Conservation (phyloP, 192 early-diverging fungal species). For the Podila horticola region DNA sequence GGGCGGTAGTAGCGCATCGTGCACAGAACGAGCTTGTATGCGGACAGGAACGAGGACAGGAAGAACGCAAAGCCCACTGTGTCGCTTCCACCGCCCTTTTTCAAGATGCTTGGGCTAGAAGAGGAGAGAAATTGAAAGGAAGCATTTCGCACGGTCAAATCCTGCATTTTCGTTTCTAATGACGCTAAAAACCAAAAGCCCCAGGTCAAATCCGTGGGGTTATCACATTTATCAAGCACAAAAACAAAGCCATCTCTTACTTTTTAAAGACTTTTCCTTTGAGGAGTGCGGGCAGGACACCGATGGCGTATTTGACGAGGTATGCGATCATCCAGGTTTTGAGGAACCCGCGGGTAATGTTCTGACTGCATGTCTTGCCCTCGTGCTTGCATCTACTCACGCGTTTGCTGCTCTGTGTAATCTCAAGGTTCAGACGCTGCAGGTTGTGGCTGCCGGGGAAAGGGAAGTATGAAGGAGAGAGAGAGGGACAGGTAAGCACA, state of each 20-base stretch:
- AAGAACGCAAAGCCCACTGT: conserved; percentile 75
- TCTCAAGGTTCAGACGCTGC: conserved; percentile 49
- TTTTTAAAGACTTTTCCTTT: conserved; percentile 64
- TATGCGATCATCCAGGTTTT: conserved; percentile 71
- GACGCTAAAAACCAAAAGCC: background rate
- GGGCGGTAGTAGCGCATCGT: conserved; percentile 60
- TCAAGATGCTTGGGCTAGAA: conserved; percentile 53
- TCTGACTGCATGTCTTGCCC: conserved; percentile 72
- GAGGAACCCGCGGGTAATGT: conserved; percentile 70
- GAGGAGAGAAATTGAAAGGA: background rate
- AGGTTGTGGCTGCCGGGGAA: conserved; percentile 54
- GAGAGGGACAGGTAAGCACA: background rate
- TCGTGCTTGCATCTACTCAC: conserved; percentile 64
- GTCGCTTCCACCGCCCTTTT: conserved; percentile 64
- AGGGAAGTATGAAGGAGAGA: background rate
- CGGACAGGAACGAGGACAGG: conserved; percentile 67
- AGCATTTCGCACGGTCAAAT: background rate
- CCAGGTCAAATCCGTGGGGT: background rate
- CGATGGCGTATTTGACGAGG: conserved; percentile 67
- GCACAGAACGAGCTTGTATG: conserved; percentile 74
- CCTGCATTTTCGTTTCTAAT: background rate
- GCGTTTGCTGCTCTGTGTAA: conserved; percentile 28
- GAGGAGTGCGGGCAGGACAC: conserved; percentile 60
- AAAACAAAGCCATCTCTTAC: conserved; percentile 26
- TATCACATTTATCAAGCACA: background rate